Evolutionary conservation across 139 green algal genomes (phyloP), one percentile per base, ranked within the genome.

Genomic region (Klebsormidium nitens): DNA sequence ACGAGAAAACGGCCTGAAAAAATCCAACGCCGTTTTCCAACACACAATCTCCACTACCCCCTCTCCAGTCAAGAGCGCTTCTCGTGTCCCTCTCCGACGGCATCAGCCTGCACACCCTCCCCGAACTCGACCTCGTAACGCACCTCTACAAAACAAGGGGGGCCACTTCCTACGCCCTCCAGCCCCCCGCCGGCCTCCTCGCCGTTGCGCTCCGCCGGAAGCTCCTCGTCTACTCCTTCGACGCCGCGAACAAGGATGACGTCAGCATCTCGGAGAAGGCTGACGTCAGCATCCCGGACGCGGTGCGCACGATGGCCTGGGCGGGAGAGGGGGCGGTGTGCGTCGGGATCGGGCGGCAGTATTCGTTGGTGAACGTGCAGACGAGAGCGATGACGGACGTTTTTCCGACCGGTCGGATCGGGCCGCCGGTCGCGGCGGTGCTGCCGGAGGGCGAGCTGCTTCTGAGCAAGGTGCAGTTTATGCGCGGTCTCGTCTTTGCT

Each of bases 381-480:
- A 61, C 66, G 31, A 55, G 66, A 3, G 23, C 58, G 5, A 19
- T 74, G 26, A 72, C 58, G 5, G 56, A 74, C 28, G 36, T 74
- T 36, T 74, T 68, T 72, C 31, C 66, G 8, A 38, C 28, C 34
- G 66, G 66, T 6, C 5, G 32, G 29, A 52, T 8, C 28, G 52
- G 55, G 23, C 56, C 66, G 39, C 66, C 66, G 3, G 17, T 74
- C 37, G 14, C 49, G 32, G 44, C 26, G 76, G 23, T 39, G 71
- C 3, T 72, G 50, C 28, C 56, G 39, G 35, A 37, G 36, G 47
- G 59, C 42, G 71, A 80, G 77, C 42, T 87, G 14, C 59, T 90
- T 14, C 56, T 88, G 0, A 47, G 39, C 1, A 76, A 79, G 57
- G 84, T n/a, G n/a, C n/a, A n/a, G n/a, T n/a, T n/a, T n/a, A n/a